phyloP scores from a whole-genome alignment of 2,329 filamentous ascomycete species.

The Thielaviopsis musarum region DNA sequence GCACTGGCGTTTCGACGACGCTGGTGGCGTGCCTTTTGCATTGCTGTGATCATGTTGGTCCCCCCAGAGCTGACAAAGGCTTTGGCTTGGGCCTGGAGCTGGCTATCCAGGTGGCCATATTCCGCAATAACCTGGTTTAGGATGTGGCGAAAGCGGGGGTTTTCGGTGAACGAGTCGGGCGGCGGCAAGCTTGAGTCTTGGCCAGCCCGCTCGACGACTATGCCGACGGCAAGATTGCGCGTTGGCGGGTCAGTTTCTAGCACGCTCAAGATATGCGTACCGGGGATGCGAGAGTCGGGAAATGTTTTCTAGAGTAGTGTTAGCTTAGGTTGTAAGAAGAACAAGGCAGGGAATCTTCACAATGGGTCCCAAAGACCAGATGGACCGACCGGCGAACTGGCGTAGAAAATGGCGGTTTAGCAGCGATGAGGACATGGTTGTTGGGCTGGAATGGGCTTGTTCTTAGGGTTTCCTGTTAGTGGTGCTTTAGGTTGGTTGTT shows the following conservation, averaged over 20 bases:
- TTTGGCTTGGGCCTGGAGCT: conserved; percentile 37
- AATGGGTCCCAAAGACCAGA: background rate
- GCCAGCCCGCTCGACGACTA: conserved; percentile 23
- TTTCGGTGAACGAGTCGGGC: conserved; percentile 41
- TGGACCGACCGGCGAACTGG: background rate
- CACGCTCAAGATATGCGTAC: conserved; percentile 38
- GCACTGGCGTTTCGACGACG: conserved; percentile 33
- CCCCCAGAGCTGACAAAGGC: conserved; percentile 43
- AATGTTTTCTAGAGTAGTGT: conserved; percentile 36
- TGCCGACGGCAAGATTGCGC: conserved; percentile 11
- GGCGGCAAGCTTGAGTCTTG: conserved; percentile 42
- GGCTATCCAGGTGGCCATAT: conserved; percentile 39
- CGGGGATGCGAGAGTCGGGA: conserved; percentile 27
- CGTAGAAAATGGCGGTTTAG: background rate
- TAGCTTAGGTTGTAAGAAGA: background rate
- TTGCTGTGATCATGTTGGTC: conserved; percentile 15
- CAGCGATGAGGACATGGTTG: background rate
- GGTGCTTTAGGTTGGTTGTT: background rate
- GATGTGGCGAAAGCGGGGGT: conserved; percentile 40
- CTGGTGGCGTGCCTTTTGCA: conserved; percentile 3
- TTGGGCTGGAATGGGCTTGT: too few relatives aligned
- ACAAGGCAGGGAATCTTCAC: background rate
- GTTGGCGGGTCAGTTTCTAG: conserved; percentile 40
- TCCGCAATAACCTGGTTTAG: conserved; percentile 38
- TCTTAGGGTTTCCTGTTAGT: too few relatives aligned